Evolutionary conservation across 2,329 filamentous ascomycete species (phyloP).

Genomic region (Beauveria bassiana): DNA sequence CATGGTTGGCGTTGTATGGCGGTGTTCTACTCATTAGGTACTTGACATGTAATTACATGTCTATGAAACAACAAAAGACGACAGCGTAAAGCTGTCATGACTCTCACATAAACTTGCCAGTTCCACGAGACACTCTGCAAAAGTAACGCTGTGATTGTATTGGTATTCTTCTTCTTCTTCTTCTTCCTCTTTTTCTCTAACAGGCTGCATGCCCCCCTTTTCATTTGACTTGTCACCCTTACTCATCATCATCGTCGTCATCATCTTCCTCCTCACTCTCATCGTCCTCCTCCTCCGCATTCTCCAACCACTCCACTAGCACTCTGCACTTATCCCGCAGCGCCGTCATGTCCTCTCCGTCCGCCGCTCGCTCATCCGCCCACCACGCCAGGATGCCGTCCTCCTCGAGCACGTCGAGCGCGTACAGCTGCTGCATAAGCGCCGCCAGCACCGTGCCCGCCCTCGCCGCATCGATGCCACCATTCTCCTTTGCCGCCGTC

Average conservation of each 20-base stretch:
- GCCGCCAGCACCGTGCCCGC: conserved; percentile 63
- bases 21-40: no score
- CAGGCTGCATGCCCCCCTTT: not conserved
- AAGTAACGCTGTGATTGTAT: not conserved
- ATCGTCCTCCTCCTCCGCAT: conserved; percentile 62
- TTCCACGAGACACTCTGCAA: not conserved
- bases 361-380: conserved; percentile 61
- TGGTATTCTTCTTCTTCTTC: not conserved
- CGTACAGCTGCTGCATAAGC: conserved; percentile 76
- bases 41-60: no score
- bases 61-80: no score
- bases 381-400: conserved; percentile 88
- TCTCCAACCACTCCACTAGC: conserved; percentile 77
- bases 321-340: conserved; percentile 68
- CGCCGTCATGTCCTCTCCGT: conserved; percentile 58
- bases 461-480: conserved; percentile 44
- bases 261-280: conserved; percentile 28
- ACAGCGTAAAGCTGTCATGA: no score
- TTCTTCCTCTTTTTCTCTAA: not conserved
- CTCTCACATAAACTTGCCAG: not conserved
- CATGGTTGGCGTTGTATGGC: no score
- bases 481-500: conserved; percentile 19
- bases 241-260: not conserved
- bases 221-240: conserved; percentile 4
- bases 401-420: conserved; percentile 77